A percentile compares a stretch with the other conserved stretches of the same genome.
Evolutionary conservation across 495 filamentous ascomycete species (phyloP).

Genomic region (Hamigera avellanea): DNA sequence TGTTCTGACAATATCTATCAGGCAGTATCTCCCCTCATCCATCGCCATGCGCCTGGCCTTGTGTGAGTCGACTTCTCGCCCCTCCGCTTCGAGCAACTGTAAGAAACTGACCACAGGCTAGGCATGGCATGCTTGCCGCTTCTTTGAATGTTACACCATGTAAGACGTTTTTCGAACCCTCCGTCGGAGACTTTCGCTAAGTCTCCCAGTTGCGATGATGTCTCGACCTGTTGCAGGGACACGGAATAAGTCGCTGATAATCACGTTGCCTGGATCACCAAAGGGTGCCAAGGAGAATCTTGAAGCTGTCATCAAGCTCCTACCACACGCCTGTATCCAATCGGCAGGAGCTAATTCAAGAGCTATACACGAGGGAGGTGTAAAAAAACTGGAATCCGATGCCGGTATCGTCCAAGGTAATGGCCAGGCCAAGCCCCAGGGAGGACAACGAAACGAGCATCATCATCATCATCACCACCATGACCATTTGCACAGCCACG

Average conservation of each 20-base stretch:
- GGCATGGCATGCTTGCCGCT: constrained; percentile 84
- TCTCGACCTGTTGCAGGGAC: constrained; percentile 87
- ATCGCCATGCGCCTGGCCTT: constrained; percentile 80
- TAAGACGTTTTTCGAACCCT: constrained; percentile 27
- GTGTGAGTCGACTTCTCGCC: constrained; percentile 44
- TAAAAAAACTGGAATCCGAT: constrained; percentile 73
- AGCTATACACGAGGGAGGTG: constrained; percentile 64
- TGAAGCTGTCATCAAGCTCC: constrained; percentile 73
- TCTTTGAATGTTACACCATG: constrained; percentile 83
- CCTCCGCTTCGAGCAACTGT: constrained; percentile 1
- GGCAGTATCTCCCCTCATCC: constrained; percentile 71
- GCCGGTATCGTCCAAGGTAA: constrained; percentile 45
- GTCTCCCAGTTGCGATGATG: constrained; percentile 83
- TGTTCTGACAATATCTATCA: constrained; percentile 22
- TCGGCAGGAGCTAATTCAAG: constrained; percentile 76
- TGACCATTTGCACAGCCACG: constrained; percentile 47
- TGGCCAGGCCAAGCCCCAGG: constrained; percentile 13
- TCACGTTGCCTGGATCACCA: constrained; percentile 89
- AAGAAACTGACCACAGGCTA: constrained; percentile 24
- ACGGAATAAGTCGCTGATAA: constrained; percentile 68
- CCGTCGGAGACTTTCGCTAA: too few species aligned
- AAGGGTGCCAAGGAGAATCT: constrained; percentile 97
- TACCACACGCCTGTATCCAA: constrained; percentile 90
- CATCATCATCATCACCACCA: constrained; percentile 44
- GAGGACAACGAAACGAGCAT: constrained; percentile 21